A percentile compares a stretch with the other conserved stretches of the same genome.
Conservation (phyloP, 176 grass and related monocot genomes). For the Thalia dealbata region DNA sequence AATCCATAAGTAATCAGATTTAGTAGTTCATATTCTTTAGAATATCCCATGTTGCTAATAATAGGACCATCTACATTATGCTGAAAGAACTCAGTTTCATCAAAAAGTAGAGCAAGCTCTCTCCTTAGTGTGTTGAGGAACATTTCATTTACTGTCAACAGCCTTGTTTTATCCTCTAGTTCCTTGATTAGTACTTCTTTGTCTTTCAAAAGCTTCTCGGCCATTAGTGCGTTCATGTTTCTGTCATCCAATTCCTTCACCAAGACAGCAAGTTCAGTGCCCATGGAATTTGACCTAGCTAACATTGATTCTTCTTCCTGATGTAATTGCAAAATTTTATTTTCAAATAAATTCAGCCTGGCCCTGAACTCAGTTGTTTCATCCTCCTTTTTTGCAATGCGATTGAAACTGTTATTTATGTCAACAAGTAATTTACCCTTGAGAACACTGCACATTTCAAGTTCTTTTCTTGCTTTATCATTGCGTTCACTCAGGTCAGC, state of each 20-base stretch:
- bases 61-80: conserved; percentile 14
- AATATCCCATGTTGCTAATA: conserved; percentile 14
- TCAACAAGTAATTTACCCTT: conserved; percentile 88
- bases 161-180: conserved; percentile 17
- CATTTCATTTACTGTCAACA: conserved; percentile 26
- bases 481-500: conserved; percentile 66
- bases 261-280: conserved; percentile 53
- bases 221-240: conserved; percentile 39
- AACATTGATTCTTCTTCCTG: conserved; percentile 82
- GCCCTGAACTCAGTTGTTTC: conserved; percentile 52
- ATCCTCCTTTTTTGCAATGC: conserved; percentile 83
- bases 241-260: conserved; percentile 57
- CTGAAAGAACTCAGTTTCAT: conserved; percentile 8
- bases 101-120: conserved; percentile 23
- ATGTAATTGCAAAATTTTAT: conserved; percentile 73
- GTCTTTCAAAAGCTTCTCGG: conserved; percentile 28
- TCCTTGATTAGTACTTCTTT: conserved; percentile 45
- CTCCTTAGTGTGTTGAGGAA: conserved; percentile 29
- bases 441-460: conserved; percentile 67
- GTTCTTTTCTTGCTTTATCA: conserved; percentile 59
- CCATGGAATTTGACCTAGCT: conserved; percentile 64
- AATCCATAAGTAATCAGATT: conserved; percentile 27
- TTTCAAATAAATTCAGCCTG: conserved; percentile 57
- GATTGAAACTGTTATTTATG: conserved; percentile 69
- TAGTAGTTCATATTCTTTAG: conserved; percentile 36